A percentile compares a stretch with the other conserved stretches of the same genome.
Evolutionary conservation across 2,329 filamentous ascomycete genomes (phyloP).

Genomic region (Xylariaceae sp.): DNA sequence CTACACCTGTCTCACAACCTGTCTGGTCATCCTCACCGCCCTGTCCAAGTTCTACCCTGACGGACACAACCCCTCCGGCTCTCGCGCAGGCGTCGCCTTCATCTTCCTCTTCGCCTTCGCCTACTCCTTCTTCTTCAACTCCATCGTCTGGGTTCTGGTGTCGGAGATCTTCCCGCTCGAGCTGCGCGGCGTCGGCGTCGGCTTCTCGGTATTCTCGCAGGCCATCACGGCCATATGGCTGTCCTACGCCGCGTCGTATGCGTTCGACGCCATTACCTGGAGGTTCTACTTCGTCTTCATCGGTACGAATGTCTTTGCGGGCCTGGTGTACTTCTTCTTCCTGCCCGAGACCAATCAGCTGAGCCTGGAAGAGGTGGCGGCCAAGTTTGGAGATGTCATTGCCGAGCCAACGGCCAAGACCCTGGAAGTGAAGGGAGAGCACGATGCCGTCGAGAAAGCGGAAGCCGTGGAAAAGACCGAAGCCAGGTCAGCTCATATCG

Average conservation of each 20-base stretch:
- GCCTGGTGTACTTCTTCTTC: slow-evolving; percentile 28
- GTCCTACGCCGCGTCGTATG: slow-evolving; percentile 22
- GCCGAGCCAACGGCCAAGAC: too few species aligned
- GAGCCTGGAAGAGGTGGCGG: slow-evolving; percentile 29
- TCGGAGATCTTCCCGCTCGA: slow-evolving; percentile 16
- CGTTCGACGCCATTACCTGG: slow-evolving; percentile 26
- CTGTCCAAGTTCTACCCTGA: slow-evolving; percentile 16
- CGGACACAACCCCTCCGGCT: slow-evolving; percentile 15
- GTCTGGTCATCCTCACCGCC: slow-evolving; percentile 16
- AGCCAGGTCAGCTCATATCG: too few species aligned
- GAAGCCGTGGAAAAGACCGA: too few species aligned
- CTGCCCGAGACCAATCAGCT: slow-evolving; percentile 31
- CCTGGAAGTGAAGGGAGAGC: too few species aligned
- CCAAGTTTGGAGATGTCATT: slow-evolving; percentile 27
- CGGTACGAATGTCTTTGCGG: slow-evolving; percentile 25
- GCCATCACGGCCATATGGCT: slow-evolving; percentile 29
- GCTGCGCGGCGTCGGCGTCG: slow-evolving; percentile 22
- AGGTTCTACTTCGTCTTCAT: slow-evolving; percentile 31
- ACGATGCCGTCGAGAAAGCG: too few species aligned
- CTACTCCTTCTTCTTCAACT: slow-evolving; percentile 31
- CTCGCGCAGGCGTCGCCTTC: slow-evolving; percentile 23
- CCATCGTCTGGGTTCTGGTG: slow-evolving; percentile 26
- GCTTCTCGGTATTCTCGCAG: slow-evolving; percentile 24
- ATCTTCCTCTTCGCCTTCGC: slow-evolving; percentile 28
- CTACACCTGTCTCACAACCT: slow-evolving; percentile 11